Percentiles rank a stretch among this genome's conserved stretches.
These are phyloP conservation scores for Henckelia pumila DNA, from an alignment of 257 asterid species.

Conservation along the genomic window DNA sequence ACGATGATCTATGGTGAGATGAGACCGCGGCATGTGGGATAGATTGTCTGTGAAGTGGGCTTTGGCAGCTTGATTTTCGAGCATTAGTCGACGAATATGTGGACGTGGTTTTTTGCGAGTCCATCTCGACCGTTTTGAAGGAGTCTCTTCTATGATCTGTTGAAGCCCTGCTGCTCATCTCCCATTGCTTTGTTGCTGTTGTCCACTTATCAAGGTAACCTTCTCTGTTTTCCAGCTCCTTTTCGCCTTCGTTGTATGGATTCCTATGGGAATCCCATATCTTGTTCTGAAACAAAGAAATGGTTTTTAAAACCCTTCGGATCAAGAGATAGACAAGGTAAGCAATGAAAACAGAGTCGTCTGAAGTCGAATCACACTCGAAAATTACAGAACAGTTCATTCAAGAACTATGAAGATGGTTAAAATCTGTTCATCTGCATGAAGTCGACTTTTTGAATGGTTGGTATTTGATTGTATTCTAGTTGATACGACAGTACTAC, in stretches of 20 bases:
- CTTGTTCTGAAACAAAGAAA: conserved; percentile 29
- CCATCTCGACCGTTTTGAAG: conserved; percentile 77
- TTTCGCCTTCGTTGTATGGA: conserved; percentile 35
- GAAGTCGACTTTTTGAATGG: not conserved
- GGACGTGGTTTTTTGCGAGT: conserved; percentile 38
- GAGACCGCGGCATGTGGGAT: conserved; percentile 36
- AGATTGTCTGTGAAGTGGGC: conserved; percentile 46
- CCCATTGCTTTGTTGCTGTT: conserved; percentile 58
- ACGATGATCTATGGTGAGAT: conserved; percentile 37
- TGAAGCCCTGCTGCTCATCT: conserved; percentile 55
- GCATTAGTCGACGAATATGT: conserved; percentile 29
- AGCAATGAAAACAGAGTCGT: not conserved
- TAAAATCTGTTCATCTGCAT: not conserved
- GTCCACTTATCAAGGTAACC: conserved; percentile 66
- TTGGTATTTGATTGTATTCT: too few species aligned
- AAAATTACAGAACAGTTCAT: not conserved
- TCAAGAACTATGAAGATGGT: not conserved
- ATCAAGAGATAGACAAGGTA: not conserved
- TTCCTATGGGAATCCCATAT: conserved; percentile 33
- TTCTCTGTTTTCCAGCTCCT: conserved; percentile 43
- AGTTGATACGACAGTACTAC: not conserved
- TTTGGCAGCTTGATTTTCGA: conserved; percentile 58
- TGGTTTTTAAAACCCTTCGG: not conserved
- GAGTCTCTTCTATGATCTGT: conserved; percentile 62
- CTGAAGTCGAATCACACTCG: not conserved